Conservation (phyloP, 140 eudicot genomes). For the Anethum foeniculum region DNA sequence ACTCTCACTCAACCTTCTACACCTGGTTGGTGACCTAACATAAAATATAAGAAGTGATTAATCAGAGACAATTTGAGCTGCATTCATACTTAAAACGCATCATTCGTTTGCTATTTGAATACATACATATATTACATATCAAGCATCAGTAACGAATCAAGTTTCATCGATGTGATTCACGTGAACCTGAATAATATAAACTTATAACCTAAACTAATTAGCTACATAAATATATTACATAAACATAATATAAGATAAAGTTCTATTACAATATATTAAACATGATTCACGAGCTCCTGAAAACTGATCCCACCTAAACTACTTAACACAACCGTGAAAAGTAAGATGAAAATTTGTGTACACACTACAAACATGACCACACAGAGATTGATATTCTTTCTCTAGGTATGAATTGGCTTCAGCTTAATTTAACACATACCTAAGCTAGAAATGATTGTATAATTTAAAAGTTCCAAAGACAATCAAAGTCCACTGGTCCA, state of each 20-base stretch:
- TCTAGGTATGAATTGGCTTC: background rate
- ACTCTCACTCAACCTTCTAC: background rate
- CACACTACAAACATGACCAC: background rate
- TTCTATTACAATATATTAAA: background rate
- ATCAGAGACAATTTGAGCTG: background rate
- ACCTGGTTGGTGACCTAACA: conserved; percentile 27
- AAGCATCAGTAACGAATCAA: background rate
- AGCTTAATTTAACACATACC: background rate
- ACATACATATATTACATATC: background rate
- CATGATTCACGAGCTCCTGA: background rate
- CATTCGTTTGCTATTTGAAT: background rate
- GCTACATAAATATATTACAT: too few species aligned
- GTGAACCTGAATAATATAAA: background rate
- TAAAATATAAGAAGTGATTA: background rate
- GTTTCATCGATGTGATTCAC: background rate
- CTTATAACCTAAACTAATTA: background rate
- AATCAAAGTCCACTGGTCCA: conserved; percentile 48
- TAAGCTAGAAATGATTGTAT: background rate
- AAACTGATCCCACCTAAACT: background rate
- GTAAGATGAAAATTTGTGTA: background rate
- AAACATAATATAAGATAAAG: background rate
- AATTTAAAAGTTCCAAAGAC: conserved; percentile 66
- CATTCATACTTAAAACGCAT: background rate
- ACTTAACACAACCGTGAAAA: background rate
- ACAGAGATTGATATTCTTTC: background rate